Base-by-base conservation (phyloP, 371 early-diverging fungal species). In the Umbelopsis sp. region DNA sequence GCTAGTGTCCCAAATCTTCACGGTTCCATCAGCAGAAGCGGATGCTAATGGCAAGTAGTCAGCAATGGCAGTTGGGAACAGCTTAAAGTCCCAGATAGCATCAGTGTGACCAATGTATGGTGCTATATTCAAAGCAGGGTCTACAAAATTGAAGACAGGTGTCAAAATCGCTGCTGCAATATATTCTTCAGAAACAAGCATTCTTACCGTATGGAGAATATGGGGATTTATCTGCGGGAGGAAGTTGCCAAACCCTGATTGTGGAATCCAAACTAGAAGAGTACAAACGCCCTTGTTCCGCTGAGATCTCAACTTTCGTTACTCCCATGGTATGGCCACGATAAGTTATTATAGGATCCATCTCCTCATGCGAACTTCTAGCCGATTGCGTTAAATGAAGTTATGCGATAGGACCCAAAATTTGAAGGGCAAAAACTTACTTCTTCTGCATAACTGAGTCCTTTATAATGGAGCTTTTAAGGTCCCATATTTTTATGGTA, bases 101-200 rank as follows among this genome's bases (percentile, higher is more conserved):
- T 95, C 94, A 0, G 93, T 90, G 72, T 95, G 95, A 1, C 93
- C 94, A 14, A 91, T 84, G 67, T 85, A 91, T 1, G 88, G 89
- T 10, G 88, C 81, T 16, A 83, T 69, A 32, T 85, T 79, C 20
- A 89, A 50, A 0, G 84, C 81, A 41, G 88, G 78, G 70, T 88
- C 91, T 89, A 67, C 14, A 16, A 14, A 16, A 35, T 25, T 50
- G 32, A 11, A 66, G 53, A 45, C 32, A 67, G 64, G 44, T 44
- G 50, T 65, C 57, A 74, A n/a, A 5, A 9, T 64, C 1, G 29
- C 29, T 4, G 29, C 29, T 29, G 29, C 29, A 2, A 14, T 65
- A 32, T 44, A 18, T 45, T 41, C 41, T 41, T 41, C 50, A 22
- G 29, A 57, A 22, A 38, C 22, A n/a, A 53, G 29, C 14, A 24